phyloP scores from a whole-genome alignment of 1,284 basidiomycete genomes.

The Mycosarcoma maydis region DNA sequence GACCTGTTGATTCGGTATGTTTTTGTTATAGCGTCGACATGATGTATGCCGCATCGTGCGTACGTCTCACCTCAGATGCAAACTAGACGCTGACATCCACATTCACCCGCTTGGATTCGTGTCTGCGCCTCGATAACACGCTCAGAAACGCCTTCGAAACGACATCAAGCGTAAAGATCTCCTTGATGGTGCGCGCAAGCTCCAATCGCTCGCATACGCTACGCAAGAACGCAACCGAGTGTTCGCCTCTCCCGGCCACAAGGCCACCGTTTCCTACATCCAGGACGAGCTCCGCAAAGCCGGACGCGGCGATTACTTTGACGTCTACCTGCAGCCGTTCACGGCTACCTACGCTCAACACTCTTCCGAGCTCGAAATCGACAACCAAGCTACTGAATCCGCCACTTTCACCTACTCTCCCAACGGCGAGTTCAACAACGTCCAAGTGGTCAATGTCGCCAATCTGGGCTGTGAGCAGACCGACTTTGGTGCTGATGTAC shows the following conservation, averaged over 20 bases:
- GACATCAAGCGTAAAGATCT: constrained; percentile 34
- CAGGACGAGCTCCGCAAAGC: constrained; percentile 11
- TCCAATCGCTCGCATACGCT: constrained; percentile 27
- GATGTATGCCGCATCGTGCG: no score
- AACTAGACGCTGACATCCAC: no score
- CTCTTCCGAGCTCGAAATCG: constrained; percentile 24
- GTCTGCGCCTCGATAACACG: no score
- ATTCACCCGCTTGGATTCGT: no score
- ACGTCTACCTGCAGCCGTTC: constrained; percentile 37
- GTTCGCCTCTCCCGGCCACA: constrained; percentile 39
- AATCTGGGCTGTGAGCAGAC: constrained; percentile 33
- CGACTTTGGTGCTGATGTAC: constrained; percentile 22
- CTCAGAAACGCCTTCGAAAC: constrained; percentile 29
- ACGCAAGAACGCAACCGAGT: constrained; percentile 29
- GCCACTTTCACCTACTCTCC: constrained; percentile 33
- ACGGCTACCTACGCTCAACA: constrained; percentile 36
- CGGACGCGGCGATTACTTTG: constrained; percentile 22
- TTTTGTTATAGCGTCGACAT: no score
- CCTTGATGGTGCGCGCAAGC: constrained; percentile 8
- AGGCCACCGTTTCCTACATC: constrained; percentile 33
- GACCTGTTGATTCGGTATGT: constrained; percentile 22
- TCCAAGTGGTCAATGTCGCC: constrained; percentile 21
- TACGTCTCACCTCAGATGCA: constrained; percentile 13
- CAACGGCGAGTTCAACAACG: constrained; percentile 24
- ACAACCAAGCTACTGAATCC: constrained; percentile 15